Evolutionary conservation across 179 eudicot genomes (phyloP).

Genomic region (Gypsophila paniculata): DNA sequence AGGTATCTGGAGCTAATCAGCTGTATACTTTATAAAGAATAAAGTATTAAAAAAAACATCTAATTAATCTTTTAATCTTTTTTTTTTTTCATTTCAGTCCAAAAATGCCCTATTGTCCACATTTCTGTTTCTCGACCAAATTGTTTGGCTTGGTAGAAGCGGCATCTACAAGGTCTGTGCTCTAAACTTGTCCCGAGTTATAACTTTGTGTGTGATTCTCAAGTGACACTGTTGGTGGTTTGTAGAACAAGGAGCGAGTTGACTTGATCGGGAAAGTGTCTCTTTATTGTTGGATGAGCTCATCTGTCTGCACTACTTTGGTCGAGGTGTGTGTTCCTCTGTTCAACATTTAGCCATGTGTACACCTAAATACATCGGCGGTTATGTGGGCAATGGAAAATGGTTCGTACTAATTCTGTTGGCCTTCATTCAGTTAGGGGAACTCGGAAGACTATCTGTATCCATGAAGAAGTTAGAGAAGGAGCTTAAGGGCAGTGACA

Average conservation of each 20-base stretch:
- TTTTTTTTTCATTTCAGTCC: constrained; percentile 46
- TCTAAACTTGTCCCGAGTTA: neutral
- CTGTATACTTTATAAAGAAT: neutral
- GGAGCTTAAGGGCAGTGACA: constrained; percentile 63
- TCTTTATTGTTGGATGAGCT: constrained; percentile 91
- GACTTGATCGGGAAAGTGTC: constrained; percentile 78
- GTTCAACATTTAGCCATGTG: constrained; percentile 15
- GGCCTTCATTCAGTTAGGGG: constrained; percentile 60
- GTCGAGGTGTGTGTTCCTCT: constrained; percentile 60
- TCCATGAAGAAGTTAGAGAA: constrained; percentile 88
- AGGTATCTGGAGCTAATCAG: constrained; percentile 44
- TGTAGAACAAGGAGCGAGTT: constrained; percentile 69
- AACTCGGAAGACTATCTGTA: constrained; percentile 79
- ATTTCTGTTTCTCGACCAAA: constrained; percentile 95
- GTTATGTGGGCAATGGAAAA: neutral
- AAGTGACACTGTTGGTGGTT: constrained; percentile 18
- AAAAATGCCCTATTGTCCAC: constrained; percentile 89
- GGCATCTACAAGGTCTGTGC: constrained; percentile 75
- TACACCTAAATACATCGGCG: neutral
- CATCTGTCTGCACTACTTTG: constrained; percentile 71
- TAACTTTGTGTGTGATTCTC: constrained; percentile 2
- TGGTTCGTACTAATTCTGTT: neutral
- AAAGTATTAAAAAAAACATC: constrained; percentile 6
- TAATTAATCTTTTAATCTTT: constrained; percentile 1
- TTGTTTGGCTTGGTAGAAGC: constrained; percentile 92